phyloP scores from a whole-genome alignment of 2,329 filamentous ascomycete species.

The Aspergillus transmontanensis region DNA sequence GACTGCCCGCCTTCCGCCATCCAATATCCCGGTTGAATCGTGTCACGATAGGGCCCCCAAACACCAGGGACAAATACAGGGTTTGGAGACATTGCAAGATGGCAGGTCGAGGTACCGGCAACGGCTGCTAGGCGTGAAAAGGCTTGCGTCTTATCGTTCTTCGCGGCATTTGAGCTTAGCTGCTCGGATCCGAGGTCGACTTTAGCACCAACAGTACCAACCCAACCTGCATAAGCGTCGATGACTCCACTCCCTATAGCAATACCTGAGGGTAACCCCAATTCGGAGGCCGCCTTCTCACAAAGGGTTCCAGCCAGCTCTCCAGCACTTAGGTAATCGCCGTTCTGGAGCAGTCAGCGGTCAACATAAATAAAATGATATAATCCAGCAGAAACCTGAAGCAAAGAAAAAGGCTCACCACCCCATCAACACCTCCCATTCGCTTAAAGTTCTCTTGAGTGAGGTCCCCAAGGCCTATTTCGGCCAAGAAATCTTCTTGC shows the following conservation, averaged over 20 bases:
- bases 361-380: background rate
- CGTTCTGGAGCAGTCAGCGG: slow-evolving; percentile 64
- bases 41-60: slow-evolving; percentile 96
- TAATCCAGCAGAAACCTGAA: background rate
- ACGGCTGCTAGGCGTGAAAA: slow-evolving; percentile 92
- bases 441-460: slow-evolving; percentile 85
- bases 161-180: slow-evolving; percentile 66
- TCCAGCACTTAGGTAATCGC: slow-evolving; percentile 85
- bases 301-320: slow-evolving; percentile 85
- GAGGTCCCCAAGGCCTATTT: slow-evolving; percentile 84
- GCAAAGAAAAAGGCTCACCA: slow-evolving; percentile 68
- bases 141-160: slow-evolving; percentile 88
- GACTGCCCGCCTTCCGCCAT: slow-evolving; percentile 97
- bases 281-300: slow-evolving; percentile 77
- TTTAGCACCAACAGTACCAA: slow-evolving; percentile 97
- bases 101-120: slow-evolving; percentile 95
- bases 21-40: slow-evolving; percentile 89
- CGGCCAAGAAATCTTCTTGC: slow-evolving; percentile 90
- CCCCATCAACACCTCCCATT: slow-evolving; percentile 90
- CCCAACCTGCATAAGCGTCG: slow-evolving; percentile 97
- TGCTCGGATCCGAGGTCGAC: slow-evolving; percentile 72
- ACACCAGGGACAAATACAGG: slow-evolving; percentile 94
- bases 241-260: slow-evolving; percentile 96
- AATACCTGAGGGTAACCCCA: slow-evolving; percentile 83
- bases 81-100: slow-evolving; percentile 90